These are phyloP conservation scores for Vanderwaltozyma verrucispora DNA, from an alignment of 805 yeast genomes.

Conservation along the genomic window DNA sequence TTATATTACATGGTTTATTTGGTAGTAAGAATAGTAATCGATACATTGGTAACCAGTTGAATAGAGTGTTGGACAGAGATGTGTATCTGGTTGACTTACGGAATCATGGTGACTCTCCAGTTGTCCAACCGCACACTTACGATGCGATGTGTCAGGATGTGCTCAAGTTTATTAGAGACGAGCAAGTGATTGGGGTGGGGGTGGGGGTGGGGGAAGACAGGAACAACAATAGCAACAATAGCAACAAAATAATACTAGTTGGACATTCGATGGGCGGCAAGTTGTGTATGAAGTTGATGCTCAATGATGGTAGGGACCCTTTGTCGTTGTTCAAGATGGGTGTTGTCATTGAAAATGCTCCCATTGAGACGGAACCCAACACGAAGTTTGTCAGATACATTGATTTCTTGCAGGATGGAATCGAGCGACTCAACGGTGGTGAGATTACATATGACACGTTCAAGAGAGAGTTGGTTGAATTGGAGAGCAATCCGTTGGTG, in stretches of 20 bases:
- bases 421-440: too few relatives aligned
- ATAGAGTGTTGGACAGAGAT: conserved; percentile 39
- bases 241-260: conserved; percentile 51
- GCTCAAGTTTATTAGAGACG: conserved; percentile 50
- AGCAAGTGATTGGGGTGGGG: conserved; percentile 28
- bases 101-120: conserved; percentile 92
- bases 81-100: conserved; percentile 69
- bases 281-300: conserved; percentile 76
- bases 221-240: too few relatives aligned
- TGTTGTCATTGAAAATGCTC: conserved; percentile 84
- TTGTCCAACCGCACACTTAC: conserved; percentile 58
- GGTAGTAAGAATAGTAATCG: conserved; percentile 79
- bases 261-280: conserved; percentile 95
- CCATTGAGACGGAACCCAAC: conserved; percentile 51
- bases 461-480: too few relatives aligned
- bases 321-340: conserved; percentile 43
- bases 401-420: too few relatives aligned
- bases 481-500: too few relatives aligned
- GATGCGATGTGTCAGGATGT: conserved; percentile 79
- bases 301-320: conserved; percentile 55
- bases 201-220: too few relatives aligned
- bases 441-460: too few relatives aligned
- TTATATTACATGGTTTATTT: conserved; percentile 81
- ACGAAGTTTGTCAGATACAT: conserved; percentile 60
- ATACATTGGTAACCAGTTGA: conserved; percentile 56